Base-by-base conservation (phyloP, 2,329 filamentous ascomycete species). In the Eutypella sp. region DNA sequence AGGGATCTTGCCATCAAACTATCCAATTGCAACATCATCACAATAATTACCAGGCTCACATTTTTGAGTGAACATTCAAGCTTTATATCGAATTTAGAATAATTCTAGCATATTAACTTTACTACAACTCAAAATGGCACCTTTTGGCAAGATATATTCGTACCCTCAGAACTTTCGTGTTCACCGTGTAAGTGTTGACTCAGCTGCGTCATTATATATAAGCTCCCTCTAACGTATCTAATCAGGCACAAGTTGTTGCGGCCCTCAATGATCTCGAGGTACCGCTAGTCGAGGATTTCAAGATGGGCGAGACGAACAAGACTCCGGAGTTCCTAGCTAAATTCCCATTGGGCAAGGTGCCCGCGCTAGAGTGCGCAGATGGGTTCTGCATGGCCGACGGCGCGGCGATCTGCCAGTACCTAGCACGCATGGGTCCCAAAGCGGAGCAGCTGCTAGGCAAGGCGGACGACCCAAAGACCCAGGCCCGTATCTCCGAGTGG, bases 271-370 rank as follows among this genome's bases (percentile, higher is more conserved):
- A 62, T 42, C 61, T 70, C 40, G 62, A 67, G 39, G 41, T 71
- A n/a, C 46, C 61, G 8, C 3, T 59, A 22, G 55, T 44, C 6
- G 59, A 64, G n/a, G 60, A 61, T 47, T 76, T 74, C 59, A 47
- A 60, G 34, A 66, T 72, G 52, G 57, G 62, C 45, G 58, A 64
- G 40, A 67, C 66, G 48, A 77, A 75, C 64, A 57, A 58, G 37
- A 64, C 61, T n/a, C 61, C 68, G 3, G 70, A 72, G 4, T 78
- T 69, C 62, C 58, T 72, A 13, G 48, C 68, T 60, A 76, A 77
- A 53, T 78, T 76, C 61, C 72, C 74, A 10, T 56, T 74, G 33
- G 74, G 73, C 55, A 78, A 76, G 56, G 69, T 77, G 8, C 75
- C 75, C 9, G 67, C 67, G 36, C 69, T 78, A 44, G 70, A 73